Evolutionary conservation across 1,139 yeast species (phyloP).

Genomic region (Hansenula lynferdii): DNA sequence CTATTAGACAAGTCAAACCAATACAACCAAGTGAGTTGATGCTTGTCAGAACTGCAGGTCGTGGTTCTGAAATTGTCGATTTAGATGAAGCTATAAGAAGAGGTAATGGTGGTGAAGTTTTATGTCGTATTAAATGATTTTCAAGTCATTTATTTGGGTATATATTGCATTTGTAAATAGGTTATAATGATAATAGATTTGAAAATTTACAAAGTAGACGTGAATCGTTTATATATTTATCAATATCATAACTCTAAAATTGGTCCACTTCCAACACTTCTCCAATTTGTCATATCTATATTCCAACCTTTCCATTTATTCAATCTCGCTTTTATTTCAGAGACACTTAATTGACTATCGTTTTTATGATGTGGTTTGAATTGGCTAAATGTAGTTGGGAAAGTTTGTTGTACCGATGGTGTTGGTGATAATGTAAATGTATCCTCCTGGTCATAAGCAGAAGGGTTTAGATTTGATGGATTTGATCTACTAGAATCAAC

Average conservation of each 20-base stretch:
- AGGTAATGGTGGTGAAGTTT: slow-evolving; percentile 68
- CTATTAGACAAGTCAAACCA: slow-evolving; percentile 72
- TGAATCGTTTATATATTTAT: too few species aligned
- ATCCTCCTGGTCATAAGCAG: slow-evolving; percentile 19
- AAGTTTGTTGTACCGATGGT: slow-evolving; percentile 18
- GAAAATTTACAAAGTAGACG: too few species aligned
- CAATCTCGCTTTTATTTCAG: slow-evolving; percentile 29
- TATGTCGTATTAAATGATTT: slow-evolving; percentile 63
- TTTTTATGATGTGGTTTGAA: slow-evolving; percentile 10
- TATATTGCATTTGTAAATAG: too few species aligned
- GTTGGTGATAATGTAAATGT: slow-evolving; percentile 20
- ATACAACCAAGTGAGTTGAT: slow-evolving; percentile 88
- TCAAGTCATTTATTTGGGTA: too few species aligned
- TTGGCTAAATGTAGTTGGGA: slow-evolving; percentile 12
- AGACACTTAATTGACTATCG: slow-evolving; percentile 11
- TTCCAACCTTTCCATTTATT: slow-evolving; percentile 82
- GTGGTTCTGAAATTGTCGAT: slow-evolving; percentile 42
- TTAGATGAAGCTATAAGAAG: slow-evolving; percentile 81
- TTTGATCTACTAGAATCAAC: slow-evolving; percentile 12
- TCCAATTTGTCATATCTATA: slow-evolving; percentile 82
- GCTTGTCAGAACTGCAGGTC: slow-evolving; percentile 49
- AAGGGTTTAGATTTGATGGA: slow-evolving; percentile 2
- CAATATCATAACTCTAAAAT: slow-evolving; percentile 41
- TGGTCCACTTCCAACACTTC: slow-evolving; percentile 59
- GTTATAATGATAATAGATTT: too few species aligned